Percentiles rank a stretch among this genome's conserved stretches.
Conservation (phyloP, 176 grass and related monocot species). For the Thinopyrum elongatum region DNA sequence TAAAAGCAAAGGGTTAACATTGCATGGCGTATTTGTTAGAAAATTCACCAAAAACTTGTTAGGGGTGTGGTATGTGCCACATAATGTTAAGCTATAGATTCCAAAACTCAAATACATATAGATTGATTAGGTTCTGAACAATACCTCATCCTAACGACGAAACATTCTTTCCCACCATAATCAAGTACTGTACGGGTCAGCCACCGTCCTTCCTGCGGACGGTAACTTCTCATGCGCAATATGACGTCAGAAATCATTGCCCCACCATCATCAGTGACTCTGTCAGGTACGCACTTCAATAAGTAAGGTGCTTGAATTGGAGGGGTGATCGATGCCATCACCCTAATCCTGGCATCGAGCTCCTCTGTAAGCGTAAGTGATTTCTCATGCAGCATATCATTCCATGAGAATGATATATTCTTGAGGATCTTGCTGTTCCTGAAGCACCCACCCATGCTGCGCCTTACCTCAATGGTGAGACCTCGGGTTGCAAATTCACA, state of each 20-base stretch:
- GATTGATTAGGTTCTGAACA: conserved; percentile 35
- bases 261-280: conserved; percentile 85
- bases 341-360: conserved; percentile 45
- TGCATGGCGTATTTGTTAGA: neutral
- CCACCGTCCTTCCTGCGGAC: conserved; percentile 88
- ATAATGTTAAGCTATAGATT: neutral
- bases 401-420: conserved; percentile 71
- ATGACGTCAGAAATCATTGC: conserved; percentile 97
- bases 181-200: conserved; percentile 86
- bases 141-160: conserved; percentile 80
- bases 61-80: neutral
- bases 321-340: conserved; percentile 70
- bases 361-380: conserved; percentile 38
- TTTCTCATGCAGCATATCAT: conserved; percentile 65
- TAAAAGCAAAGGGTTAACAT: neutral
- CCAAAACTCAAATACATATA: conserved; percentile 12
- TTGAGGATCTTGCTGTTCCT: conserved; percentile 63
- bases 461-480: conserved; percentile 56
- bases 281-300: conserved; percentile 88
- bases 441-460: conserved; percentile 46
- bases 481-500: conserved; percentile 88
- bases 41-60: neutral
- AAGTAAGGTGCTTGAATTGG: conserved; percentile 86
- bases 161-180: conserved; percentile 81
- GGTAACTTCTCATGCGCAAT: conserved; percentile 69